Conservation (phyloP, 106 monocot species). For the Apostasia ramifera region DNA sequence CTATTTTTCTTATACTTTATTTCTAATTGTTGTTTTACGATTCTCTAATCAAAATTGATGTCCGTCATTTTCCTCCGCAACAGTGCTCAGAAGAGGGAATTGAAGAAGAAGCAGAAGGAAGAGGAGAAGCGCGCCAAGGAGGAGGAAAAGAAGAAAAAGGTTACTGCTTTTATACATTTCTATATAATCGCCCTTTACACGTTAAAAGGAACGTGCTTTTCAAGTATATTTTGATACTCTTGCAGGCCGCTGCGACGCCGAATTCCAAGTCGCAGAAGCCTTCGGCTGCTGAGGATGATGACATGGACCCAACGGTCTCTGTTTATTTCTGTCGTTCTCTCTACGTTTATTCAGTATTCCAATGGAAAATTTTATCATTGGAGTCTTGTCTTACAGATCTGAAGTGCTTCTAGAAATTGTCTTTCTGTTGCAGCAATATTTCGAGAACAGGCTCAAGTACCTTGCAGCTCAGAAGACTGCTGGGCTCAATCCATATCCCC, state of each 20-base stretch:
- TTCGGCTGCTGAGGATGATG: slow-evolving; percentile 58
- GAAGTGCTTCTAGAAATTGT: neutral
- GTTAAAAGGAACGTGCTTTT: neutral
- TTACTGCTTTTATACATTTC: neutral
- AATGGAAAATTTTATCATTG: neutral
- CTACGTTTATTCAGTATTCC: neutral
- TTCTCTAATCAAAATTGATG: neutral
- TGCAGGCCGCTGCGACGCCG: slow-evolving; percentile 17
- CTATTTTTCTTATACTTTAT: neutral
- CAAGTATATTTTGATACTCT: neutral
- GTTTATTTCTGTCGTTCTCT: neutral
- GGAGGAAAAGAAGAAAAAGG: slow-evolving; percentile 48
- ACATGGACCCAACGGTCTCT: slow-evolving; percentile 77
- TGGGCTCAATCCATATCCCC: slow-evolving; percentile 73
- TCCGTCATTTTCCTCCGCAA: neutral
- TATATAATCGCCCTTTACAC: neutral
- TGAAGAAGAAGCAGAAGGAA: slow-evolving; percentile 55
- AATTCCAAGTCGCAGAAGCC: slow-evolving; percentile 29
- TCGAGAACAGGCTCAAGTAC: slow-evolving; percentile 69
- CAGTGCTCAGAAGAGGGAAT: slow-evolving; percentile 52
- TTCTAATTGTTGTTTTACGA: neutral
- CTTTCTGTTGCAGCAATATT: slow-evolving; percentile 58
- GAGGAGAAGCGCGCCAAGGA: slow-evolving; percentile 43
- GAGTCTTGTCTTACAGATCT: neutral
- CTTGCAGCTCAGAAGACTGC: slow-evolving; percentile 37